These are phyloP conservation scores for Penicillium sp. DNA, from an alignment of 2,329 filamentous ascomycete genomes.

Conservation along the genomic window DNA sequence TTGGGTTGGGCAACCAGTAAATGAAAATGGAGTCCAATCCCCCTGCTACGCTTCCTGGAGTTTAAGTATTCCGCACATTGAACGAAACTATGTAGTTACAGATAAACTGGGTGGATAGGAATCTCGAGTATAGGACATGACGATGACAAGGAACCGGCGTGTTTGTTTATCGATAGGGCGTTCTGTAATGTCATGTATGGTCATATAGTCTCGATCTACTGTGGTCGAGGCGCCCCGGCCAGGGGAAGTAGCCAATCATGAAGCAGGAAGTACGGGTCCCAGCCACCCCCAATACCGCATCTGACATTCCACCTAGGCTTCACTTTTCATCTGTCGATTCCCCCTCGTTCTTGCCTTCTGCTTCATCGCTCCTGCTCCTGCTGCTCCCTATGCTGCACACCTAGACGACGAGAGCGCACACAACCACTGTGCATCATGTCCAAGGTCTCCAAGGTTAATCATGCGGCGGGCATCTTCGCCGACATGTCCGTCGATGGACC, in stretches of 20 bases:
- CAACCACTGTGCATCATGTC: conserved; percentile 22
- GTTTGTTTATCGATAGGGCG: conserved; percentile 18
- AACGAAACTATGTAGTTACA: no score
- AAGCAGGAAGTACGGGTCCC: conserved; percentile 7
- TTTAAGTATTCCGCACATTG: no score
- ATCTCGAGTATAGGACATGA: background rate
- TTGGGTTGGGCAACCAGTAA: conserved; percentile 7
- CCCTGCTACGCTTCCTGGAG: no score
- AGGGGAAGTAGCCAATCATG: conserved; percentile 23
- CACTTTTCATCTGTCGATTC: background rate
- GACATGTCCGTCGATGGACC: conserved; percentile 93
- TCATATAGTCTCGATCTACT: conserved; percentile 10
- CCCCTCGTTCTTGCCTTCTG: background rate
- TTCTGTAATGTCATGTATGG: conserved; percentile 15
- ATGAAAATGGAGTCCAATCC: conserved; percentile 4
- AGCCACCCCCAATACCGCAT: conserved; percentile 25
- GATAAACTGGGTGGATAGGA: no score
- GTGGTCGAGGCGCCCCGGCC: conserved; percentile 13
- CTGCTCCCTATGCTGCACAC: background rate
- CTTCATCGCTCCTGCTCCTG: conserved; percentile 5
- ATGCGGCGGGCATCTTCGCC: conserved; percentile 89
- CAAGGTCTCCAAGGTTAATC: conserved; percentile 61
- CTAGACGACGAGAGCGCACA: background rate
- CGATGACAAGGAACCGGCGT: background rate
- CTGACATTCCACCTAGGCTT: conserved; percentile 18